Evolutionary conservation across 305 asterid genomes (phyloP).

Genomic region (Fraxinus latifolia): DNA sequence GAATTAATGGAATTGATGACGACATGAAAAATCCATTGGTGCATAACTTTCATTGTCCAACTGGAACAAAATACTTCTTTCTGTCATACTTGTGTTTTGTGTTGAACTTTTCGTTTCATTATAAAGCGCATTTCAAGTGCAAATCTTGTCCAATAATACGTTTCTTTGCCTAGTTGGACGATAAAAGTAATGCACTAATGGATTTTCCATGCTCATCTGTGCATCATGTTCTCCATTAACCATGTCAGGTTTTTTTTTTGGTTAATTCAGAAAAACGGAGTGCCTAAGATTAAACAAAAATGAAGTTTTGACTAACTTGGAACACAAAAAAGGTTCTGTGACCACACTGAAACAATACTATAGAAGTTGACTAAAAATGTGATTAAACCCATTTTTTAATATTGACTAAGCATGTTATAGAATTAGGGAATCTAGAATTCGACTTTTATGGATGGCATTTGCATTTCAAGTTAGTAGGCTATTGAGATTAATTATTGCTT

Average conservation of each 20-base stretch:
- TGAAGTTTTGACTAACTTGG: not conserved
- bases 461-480: not conserved
- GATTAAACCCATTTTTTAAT: not conserved
- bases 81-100: not conserved
- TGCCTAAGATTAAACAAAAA: not conserved
- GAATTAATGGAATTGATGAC: not conserved
- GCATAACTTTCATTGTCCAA: not conserved
- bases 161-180: not conserved
- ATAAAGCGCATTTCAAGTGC: not conserved
- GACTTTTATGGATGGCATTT: not conserved
- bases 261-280: not conserved
- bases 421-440: not conserved
- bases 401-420: not conserved
- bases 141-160: not conserved
- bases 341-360: not conserved
- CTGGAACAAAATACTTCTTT: not conserved
- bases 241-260: not conserved
- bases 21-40: not conserved
- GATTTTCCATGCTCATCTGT: not conserved
- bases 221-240: not conserved
- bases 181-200: not conserved
- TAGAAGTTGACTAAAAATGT: not conserved
- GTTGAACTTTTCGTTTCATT: not conserved
- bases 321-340: not conserved
- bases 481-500: not conserved